These are phyloP conservation scores for Colletotrichum siamense DNA, from an alignment of 2,329 filamentous ascomycete species.

Conservation along the genomic window DNA sequence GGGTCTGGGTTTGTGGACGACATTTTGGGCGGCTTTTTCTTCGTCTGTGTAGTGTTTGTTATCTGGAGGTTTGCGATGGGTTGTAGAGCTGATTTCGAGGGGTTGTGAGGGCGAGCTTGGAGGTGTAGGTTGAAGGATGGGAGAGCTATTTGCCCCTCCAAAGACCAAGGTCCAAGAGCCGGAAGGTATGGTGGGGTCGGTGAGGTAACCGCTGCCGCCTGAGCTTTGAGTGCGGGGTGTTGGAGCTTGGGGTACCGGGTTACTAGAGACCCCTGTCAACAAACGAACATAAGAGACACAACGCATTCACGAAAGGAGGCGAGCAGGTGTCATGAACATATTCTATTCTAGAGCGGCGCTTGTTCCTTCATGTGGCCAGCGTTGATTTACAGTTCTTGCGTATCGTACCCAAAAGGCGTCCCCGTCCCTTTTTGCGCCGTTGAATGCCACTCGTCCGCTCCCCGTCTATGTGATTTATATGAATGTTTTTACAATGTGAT, in stretches of 20 bases:
- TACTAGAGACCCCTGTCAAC: not conserved
- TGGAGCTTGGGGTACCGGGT: conserved; percentile 8
- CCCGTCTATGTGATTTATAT: not conserved
- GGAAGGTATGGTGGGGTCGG: not conserved
- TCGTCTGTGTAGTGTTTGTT: not conserved
- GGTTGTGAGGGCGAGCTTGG: not conserved
- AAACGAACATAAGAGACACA: not conserved
- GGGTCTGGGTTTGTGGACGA: conserved; percentile 46
- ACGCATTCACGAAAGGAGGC: not conserved
- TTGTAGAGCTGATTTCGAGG: not conserved
- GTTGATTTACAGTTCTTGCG: not conserved
- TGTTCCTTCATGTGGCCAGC: not conserved
- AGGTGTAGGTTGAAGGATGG: not conserved
- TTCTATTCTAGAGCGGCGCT: not conserved
- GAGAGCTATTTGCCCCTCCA: conserved; percentile 14
- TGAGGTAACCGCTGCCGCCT: conserved; percentile 8
- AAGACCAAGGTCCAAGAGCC: not conserved
- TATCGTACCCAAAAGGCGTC: not conserved
- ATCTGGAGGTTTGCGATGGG: not conserved
- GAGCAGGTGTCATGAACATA: not conserved
- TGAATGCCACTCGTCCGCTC: not conserved
- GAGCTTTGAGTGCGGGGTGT: conserved; percentile 14
- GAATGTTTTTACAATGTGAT: not conserved
- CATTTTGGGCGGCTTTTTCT: not conserved
- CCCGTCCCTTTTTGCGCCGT: not conserved